phyloP scores from a whole-genome alignment of 805 yeast species.

The Yamadazyma laniorum region DNA sequence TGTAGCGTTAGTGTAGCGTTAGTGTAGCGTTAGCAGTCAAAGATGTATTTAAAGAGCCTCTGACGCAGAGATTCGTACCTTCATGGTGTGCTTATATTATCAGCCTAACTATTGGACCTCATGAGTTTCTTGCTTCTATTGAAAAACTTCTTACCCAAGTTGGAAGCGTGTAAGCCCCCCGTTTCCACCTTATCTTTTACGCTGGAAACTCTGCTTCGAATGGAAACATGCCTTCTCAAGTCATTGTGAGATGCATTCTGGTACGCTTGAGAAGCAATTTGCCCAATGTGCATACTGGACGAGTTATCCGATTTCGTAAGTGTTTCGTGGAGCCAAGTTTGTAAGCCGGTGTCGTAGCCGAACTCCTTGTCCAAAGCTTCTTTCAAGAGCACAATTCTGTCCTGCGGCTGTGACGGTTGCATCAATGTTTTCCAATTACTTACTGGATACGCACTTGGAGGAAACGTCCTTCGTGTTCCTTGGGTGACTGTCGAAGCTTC shows the following conservation, averaged over 20 bases:
- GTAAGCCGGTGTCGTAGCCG: slow-evolving; percentile 55
- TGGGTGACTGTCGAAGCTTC: slow-evolving; percentile 14
- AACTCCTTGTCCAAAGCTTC: slow-evolving; percentile 43
- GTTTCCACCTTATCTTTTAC: slow-evolving; percentile 50
- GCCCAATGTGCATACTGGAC: slow-evolving; percentile 45
- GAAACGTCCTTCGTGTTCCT: slow-evolving; percentile 11
- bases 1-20: no score
- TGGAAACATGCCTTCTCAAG: slow-evolving; percentile 48
- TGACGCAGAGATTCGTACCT: no score
- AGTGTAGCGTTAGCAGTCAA: no score
- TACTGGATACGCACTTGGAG: slow-evolving; percentile 29
- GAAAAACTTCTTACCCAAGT: slow-evolving; percentile 53
- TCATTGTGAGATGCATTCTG: slow-evolving; percentile 61
- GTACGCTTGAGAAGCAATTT: slow-evolving; percentile 62
- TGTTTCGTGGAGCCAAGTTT: slow-evolving; percentile 52
- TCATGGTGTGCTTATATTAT: no score
- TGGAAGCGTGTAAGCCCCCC: slow-evolving; percentile 50
- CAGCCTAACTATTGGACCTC: slow-evolving; percentile 11
- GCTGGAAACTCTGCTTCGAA: slow-evolving; percentile 46
- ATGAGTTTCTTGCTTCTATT: slow-evolving; percentile 54
- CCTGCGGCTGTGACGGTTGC: slow-evolving; percentile 39
- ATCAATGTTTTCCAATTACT: slow-evolving; percentile 43
- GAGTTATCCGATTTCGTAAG: slow-evolving; percentile 35
- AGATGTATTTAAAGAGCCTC: no score
- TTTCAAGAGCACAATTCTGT: slow-evolving; percentile 40